phyloP scores from a whole-genome alignment of 257 asterid species.

The Nicotiana tabacum region DNA sequence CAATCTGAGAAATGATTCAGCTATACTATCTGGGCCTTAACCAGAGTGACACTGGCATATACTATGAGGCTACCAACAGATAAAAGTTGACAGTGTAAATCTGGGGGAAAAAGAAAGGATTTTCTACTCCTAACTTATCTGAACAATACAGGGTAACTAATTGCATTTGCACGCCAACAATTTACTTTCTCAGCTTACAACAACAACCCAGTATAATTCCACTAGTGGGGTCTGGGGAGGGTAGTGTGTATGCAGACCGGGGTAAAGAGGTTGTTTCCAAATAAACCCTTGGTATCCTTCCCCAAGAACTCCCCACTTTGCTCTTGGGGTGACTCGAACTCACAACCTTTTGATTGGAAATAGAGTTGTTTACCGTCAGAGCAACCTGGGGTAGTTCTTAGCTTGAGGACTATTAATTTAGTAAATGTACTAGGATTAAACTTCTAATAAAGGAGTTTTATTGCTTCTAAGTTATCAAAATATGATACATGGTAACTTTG shows the following conservation, averaged over 20 bases:
- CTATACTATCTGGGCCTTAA: background rate
- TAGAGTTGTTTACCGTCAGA: too few relatives aligned
- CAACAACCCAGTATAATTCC: too few relatives aligned
- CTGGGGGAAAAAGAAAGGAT: too few relatives aligned
- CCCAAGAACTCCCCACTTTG: too few relatives aligned
- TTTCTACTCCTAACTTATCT: background rate
- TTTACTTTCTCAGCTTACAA: background rate
- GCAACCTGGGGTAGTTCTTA: too few relatives aligned
- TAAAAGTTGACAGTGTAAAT: too few relatives aligned
- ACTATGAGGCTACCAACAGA: background rate
- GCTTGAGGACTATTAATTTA: background rate
- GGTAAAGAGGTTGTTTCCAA: too few relatives aligned
- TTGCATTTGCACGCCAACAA: background rate
- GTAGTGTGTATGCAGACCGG: too few relatives aligned
- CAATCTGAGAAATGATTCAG: background rate
- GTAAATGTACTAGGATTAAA: background rate
- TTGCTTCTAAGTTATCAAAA: background rate
- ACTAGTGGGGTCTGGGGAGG: too few relatives aligned
- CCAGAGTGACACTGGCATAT: background rate
- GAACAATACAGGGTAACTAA: background rate
- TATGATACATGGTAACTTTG: background rate
- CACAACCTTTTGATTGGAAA: too few relatives aligned
- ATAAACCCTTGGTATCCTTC: too few relatives aligned
- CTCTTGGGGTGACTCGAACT: too few relatives aligned
- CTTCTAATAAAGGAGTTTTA: background rate